These are phyloP conservation scores for Tolypocladium endophyticum DNA, from an alignment of 2,329 filamentous ascomycete genomes.

Conservation along the genomic window DNA sequence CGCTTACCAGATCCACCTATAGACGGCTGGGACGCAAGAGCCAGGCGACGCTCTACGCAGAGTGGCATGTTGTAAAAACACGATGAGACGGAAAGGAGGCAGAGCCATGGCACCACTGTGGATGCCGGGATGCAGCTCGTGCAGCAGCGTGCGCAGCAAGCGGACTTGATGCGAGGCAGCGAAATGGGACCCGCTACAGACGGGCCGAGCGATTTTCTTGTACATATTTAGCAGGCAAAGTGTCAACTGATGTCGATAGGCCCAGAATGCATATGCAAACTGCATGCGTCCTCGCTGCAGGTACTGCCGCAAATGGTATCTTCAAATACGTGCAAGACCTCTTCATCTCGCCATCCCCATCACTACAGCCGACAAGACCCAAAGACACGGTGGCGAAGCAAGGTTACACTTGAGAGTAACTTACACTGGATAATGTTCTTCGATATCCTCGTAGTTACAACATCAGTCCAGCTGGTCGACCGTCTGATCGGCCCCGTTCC, in stretches of 20 bases:
- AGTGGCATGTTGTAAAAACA: neutral
- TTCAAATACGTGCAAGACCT: neutral
- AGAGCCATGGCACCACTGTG: neutral
- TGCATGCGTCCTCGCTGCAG: neutral
- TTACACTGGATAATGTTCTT: neutral
- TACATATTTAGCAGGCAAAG: neutral
- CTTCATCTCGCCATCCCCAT: neutral
- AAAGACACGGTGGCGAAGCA: neutral
- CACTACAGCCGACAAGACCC: neutral
- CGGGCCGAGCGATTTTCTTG: neutral
- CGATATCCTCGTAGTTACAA: neutral
- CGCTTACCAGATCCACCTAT: constrained; percentile 9
- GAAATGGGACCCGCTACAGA: neutral
- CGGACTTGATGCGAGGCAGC: neutral
- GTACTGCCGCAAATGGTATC: neutral
- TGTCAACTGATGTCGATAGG: neutral
- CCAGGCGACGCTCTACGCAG: neutral
- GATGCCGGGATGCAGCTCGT: neutral
- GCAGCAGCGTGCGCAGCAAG: neutral
- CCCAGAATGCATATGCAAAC: neutral
- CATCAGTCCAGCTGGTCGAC: constrained; percentile 23
- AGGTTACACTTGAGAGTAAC: neutral
- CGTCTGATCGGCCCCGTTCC: constrained; percentile 12
- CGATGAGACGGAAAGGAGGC: neutral
- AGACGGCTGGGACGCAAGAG: neutral